These are phyloP conservation scores for Xylaria multiplex DNA, from an alignment of 2,329 filamentous ascomycete genomes.

Conservation along the genomic window DNA sequence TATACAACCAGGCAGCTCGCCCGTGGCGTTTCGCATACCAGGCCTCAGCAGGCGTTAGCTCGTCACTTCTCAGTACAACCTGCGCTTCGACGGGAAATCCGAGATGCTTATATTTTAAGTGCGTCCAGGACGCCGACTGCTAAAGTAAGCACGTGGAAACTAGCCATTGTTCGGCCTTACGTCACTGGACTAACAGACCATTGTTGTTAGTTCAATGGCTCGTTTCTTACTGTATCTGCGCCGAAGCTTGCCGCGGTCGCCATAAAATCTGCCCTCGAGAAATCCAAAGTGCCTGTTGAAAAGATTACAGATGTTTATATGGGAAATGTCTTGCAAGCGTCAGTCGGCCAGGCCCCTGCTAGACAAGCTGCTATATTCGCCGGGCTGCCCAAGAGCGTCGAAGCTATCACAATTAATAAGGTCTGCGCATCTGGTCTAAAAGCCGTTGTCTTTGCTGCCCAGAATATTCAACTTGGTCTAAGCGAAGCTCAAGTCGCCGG, in stretches of 20 bases:
- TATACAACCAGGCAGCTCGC: constrained; percentile 41
- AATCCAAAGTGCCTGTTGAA: constrained; percentile 81
- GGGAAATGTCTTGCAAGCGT: constrained; percentile 90
- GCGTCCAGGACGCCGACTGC: constrained; percentile 89
- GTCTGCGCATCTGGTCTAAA: constrained; percentile 97
- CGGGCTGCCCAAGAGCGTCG: constrained; percentile 80
- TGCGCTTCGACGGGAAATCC: constrained; percentile 71
- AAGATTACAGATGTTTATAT: constrained; percentile 95
- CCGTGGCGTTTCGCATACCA: constrained; percentile 39
- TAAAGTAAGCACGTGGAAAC: constrained; percentile 66
- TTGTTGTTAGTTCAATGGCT: constrained; percentile 85
- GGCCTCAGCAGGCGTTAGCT: constrained; percentile 42
- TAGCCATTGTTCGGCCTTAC: background rate
- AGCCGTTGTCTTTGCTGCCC: constrained; percentile 87
- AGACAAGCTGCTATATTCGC: constrained; percentile 91
- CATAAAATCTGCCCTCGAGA: constrained; percentile 89
- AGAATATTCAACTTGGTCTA: constrained; percentile 92
- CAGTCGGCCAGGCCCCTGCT: constrained; percentile 88
- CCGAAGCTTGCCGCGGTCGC: constrained; percentile 89
- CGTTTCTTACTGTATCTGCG: constrained; percentile 82
- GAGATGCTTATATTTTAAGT: constrained; percentile 93
- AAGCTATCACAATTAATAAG: constrained; percentile 96
- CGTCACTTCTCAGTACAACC: constrained; percentile 60
- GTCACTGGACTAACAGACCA: constrained; percentile 11
- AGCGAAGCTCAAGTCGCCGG: constrained; percentile 90